Evolutionary conservation across 495 filamentous ascomycete genomes (phyloP), one percentile per base, ranked within the genome.

Genomic region (Lasiosphaeria ovina): DNA sequence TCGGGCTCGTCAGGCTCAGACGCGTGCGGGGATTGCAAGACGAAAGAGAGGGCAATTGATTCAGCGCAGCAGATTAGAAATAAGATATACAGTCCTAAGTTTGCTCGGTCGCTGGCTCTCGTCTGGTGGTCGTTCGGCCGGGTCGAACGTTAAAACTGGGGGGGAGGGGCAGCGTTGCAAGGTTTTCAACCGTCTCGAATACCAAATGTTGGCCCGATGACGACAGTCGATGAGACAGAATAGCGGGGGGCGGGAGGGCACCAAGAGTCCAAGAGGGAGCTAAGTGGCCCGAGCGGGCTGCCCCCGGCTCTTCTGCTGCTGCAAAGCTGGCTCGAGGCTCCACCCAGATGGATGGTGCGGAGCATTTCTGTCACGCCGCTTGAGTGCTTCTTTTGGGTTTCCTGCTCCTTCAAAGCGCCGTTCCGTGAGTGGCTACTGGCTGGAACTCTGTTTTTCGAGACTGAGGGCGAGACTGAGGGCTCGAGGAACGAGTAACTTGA

Each of bases 171-270:
- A n/a, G 44, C 12, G 5, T 11, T n/a, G 44, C 44, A 47, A 47
- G 44, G 44, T 47, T 47, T 47, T 47, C 44, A 4, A 47, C 44
- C 12, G 44, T 47, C 44, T 47, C 44, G 44, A 47, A 51, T 62
- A 59, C 63, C 66, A 62, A 63, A 64, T 70, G 54, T 70, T 66
- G 66, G 64, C 62, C 59, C 59, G 54, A 70, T 70, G 68, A 70
- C 68, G 68, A 66, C 63, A 66, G 33, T 50, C 35, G 36, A 61
- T 47, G 44, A 47, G 44, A 54, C 42, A 52, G 44, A 40, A 47
- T 24, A 35, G 11, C 45, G 55, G 57, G 57, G 57, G 50, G 38
- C 12, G 35, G 7, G 35, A 38, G 42, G 45, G 11, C 32, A 17
- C 33, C 14, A 35, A 32, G 11, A 24, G 34, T 33, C 24, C 24